These are phyloP conservation scores for Diaporthe velutina DNA, from an alignment of 2,329 filamentous ascomycete genomes.

Conservation along the genomic window DNA sequence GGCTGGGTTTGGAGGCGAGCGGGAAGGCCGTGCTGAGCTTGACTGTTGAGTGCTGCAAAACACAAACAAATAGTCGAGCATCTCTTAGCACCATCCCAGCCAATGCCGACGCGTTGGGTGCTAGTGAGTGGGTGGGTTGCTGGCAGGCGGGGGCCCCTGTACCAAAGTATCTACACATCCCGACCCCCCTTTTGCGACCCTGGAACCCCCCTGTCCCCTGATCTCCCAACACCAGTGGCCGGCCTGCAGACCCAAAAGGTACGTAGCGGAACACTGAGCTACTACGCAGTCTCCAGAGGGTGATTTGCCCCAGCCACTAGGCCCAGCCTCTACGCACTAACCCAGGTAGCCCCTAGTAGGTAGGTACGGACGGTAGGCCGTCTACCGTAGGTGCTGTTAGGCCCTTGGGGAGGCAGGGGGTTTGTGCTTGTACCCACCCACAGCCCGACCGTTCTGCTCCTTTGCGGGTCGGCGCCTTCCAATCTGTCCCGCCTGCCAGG, in stretches of 20 bases:
- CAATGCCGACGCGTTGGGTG: background rate
- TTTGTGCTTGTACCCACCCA: slow-evolving; percentile 14
- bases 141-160: background rate
- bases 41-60: background rate
- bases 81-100: slow-evolving; percentile 2
- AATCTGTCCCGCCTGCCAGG: slow-evolving; percentile 23
- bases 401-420: background rate
- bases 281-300: background rate
- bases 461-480: slow-evolving; percentile 19
- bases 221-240: slow-evolving; percentile 3
- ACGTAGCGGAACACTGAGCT: background rate
- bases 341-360: slow-evolving; percentile 1
- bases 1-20: background rate
- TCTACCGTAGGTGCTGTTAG: background rate
- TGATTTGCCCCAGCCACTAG: background rate
- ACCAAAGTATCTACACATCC: slow-evolving; percentile 9
- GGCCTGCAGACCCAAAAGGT: background rate
- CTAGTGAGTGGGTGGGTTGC: background rate
- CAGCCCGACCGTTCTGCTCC: slow-evolving; percentile 17
- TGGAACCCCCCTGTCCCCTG: slow-evolving; percentile 17
- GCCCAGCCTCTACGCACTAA: background rate
- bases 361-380: background rate
- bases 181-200: background rate
- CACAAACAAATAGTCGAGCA: background rate
- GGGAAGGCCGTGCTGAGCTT: slow-evolving; percentile 8